Percentiles rank a stretch among this genome's conserved stretches.
Conservation (phyloP, 306 rosid species). For the Acacia confusa region DNA sequence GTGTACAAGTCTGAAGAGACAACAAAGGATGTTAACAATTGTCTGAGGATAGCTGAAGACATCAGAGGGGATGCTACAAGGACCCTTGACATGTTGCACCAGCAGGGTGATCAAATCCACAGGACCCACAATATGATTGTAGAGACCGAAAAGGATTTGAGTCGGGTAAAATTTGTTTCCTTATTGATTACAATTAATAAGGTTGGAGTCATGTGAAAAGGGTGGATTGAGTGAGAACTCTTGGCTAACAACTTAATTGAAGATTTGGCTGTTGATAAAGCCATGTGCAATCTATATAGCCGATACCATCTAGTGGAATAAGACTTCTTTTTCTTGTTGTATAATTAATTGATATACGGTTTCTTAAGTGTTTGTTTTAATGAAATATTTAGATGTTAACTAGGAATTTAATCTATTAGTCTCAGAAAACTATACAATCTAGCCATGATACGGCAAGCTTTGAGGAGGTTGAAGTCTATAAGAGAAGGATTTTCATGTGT, state of each 20-base stretch:
- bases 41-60: constrained; percentile 82
- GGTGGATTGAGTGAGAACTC: too few relatives aligned
- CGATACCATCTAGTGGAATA: too few relatives aligned
- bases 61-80: constrained; percentile 74
- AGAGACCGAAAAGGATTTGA: constrained; percentile 83
- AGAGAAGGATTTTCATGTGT: background rate
- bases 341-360: background rate
- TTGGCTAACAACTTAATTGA: too few relatives aligned
- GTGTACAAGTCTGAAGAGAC: constrained; percentile 77
- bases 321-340: too few relatives aligned
- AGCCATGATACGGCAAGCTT: background rate
- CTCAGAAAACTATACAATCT: background rate
- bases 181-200: background rate
- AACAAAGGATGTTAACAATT: constrained; percentile 65
- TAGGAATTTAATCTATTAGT: background rate
- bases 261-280: too few relatives aligned
- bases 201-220: too few relatives aligned
- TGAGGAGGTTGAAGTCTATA: background rate
- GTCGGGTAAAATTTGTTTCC: constrained; percentile 42
- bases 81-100: constrained; percentile 86
- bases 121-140: constrained; percentile 80
- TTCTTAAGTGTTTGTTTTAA: background rate
- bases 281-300: too few relatives aligned
- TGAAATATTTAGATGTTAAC: background rate
- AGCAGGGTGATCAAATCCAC: constrained; percentile 91